phyloP scores from a whole-genome alignment of 805 yeast genomes.

The Brettanomyces naardenensis region DNA sequence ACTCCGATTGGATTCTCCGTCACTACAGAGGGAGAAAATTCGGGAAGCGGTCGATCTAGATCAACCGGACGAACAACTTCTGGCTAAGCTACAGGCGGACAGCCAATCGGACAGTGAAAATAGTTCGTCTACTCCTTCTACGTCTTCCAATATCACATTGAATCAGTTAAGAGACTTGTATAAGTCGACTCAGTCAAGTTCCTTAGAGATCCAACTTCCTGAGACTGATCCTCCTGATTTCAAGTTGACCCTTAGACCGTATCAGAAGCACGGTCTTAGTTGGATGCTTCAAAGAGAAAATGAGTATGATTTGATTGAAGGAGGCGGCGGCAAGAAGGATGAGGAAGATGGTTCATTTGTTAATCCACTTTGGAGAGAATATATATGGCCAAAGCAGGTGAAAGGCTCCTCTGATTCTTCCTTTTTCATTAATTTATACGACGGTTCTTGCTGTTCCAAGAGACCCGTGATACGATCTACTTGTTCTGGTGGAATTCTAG shows the following conservation, averaged over 20 bases:
- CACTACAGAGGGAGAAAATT: not conserved
- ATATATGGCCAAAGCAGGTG: conserved; percentile 53
- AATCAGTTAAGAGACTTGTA: conserved; percentile 76
- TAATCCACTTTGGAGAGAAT: conserved; percentile 83
- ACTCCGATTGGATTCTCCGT: conserved; percentile 7
- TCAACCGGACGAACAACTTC: too few relatives aligned
- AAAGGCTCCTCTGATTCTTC: conserved; percentile 2
- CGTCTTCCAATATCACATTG: conserved; percentile 41
- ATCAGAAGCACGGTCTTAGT: conserved; percentile 77
- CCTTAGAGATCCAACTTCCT: conserved; percentile 46
- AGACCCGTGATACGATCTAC: conserved; percentile 57
- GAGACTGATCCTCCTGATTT: conserved; percentile 53
- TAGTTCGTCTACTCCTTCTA: too few relatives aligned
- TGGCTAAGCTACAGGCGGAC: too few relatives aligned
- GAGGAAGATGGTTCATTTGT: conserved; percentile 29
- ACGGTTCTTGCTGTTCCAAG: conserved; percentile 67
- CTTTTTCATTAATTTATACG: conserved; percentile 72
- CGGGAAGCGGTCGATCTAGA: not conserved
- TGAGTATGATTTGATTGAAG: conserved; percentile 40
- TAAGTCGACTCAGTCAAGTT: conserved; percentile 46
- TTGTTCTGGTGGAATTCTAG: conserved; percentile 78
- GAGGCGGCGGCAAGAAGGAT: conserved; percentile 17
- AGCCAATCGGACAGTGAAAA: too few relatives aligned
- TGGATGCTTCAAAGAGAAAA: conserved; percentile 86
- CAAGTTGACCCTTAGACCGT: conserved; percentile 53